Conservation (phyloP, 345 rosid species). For the Isatis tinctoria region DNA sequence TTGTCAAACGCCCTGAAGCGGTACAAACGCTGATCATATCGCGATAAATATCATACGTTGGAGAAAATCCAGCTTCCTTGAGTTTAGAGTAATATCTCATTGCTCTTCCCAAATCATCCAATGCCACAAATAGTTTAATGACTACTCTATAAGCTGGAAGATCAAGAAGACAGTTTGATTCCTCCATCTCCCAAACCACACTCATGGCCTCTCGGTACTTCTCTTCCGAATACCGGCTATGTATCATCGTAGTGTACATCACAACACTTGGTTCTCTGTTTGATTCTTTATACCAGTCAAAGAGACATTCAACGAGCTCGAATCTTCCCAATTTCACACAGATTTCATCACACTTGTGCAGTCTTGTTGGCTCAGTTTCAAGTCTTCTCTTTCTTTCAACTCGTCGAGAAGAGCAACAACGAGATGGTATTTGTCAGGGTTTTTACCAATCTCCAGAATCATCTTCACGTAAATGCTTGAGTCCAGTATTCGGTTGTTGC, state of each 20-base stretch:
- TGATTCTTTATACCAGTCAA: slow-evolving; percentile 57
- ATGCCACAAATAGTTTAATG: slow-evolving; percentile 65
- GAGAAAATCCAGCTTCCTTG: slow-evolving; percentile 81
- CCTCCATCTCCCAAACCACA: slow-evolving; percentile 90
- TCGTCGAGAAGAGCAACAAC: slow-evolving; percentile 52
- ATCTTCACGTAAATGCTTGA: slow-evolving; percentile 64
- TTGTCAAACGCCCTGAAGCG: slow-evolving; percentile 57
- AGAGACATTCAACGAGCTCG: slow-evolving; percentile 60
- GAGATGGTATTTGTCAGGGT: slow-evolving; percentile 60
- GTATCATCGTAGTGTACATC: slow-evolving; percentile 85
- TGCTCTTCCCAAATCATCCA: slow-evolving; percentile 72
- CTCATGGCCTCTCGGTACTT: slow-evolving; percentile 76
- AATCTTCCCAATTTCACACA: slow-evolving; percentile 55
- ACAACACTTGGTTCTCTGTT: slow-evolving; percentile 57
- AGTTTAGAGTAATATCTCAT: slow-evolving; percentile 72
- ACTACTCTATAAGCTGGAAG: slow-evolving; percentile 82
- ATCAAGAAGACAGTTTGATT: slow-evolving; percentile 62
- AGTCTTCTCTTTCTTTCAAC: slow-evolving; percentile 59
- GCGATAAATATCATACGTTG: slow-evolving; percentile 63
- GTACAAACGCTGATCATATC: slow-evolving; percentile 47
- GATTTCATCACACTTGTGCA: slow-evolving; percentile 85
- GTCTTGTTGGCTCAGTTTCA: slow-evolving; percentile 64
- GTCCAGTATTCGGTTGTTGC: slow-evolving; percentile 55
- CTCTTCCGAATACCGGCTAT: slow-evolving; percentile 53
- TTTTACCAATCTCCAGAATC: slow-evolving; percentile 64